phyloP scores from a whole-genome alignment of 179 eudicot species.

The Silene coronaria region DNA sequence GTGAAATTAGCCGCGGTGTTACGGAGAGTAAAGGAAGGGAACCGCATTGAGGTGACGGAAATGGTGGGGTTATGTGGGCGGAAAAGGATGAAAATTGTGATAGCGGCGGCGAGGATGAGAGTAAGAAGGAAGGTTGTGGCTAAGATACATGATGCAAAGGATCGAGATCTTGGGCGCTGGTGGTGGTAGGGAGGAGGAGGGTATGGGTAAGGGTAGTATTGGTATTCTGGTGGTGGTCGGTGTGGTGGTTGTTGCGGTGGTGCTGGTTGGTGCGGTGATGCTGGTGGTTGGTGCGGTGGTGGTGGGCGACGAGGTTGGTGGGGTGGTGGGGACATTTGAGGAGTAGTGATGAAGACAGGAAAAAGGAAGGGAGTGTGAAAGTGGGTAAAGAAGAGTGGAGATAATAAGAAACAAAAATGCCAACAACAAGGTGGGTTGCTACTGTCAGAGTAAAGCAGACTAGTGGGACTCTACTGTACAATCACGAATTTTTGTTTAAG shows the following conservation, averaged over 20 bases:
- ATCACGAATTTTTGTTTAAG: no score
- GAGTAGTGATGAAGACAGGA: background rate
- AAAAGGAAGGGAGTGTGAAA: slow-evolving; percentile 2
- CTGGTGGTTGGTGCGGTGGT: slow-evolving; percentile 9
- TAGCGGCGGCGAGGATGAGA: slow-evolving; percentile 31
- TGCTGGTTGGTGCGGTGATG: background rate
- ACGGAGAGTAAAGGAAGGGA: slow-evolving; percentile 41
- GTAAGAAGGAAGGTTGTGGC: slow-evolving; percentile 62
- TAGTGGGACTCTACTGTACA: background rate
- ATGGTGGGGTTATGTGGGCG: slow-evolving; percentile 59
- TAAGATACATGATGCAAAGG: slow-evolving; percentile 63
- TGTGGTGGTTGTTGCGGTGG: slow-evolving; percentile 6
- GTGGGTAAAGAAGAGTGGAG: background rate
- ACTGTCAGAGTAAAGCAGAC: background rate
- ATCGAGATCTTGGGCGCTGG: slow-evolving; percentile 15
- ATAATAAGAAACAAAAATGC: background rate
- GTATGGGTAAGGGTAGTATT: slow-evolving; percentile 16
- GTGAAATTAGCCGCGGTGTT: slow-evolving; percentile 38
- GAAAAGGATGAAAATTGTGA: slow-evolving; percentile 66
- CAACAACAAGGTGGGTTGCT: slow-evolving; percentile 20
- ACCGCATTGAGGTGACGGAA: slow-evolving; percentile 55
- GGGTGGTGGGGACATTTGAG: slow-evolving; percentile 15
- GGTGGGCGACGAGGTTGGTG: slow-evolving; percentile 1
- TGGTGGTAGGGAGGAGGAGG: background rate
- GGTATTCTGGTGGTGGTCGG: slow-evolving; percentile 15